Percentiles rank a stretch among this genome's conserved stretches.
phyloP scores from a whole-genome alignment of 495 filamentous ascomycete genomes.

The Aspergillus diversus region DNA sequence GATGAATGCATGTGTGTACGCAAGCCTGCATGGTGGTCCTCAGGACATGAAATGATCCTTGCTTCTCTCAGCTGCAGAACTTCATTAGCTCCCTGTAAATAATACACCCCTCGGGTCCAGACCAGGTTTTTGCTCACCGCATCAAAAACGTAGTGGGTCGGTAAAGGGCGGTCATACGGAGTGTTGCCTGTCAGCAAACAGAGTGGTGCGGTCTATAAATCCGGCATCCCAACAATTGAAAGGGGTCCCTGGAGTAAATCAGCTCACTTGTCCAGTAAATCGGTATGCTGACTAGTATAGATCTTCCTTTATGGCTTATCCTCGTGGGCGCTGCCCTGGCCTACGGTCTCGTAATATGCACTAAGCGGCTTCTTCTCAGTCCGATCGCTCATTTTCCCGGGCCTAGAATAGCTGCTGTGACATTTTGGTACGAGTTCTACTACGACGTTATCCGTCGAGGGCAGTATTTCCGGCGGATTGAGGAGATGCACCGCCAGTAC shows the following conservation, averaged over 20 bases:
- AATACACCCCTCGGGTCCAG: neutral
- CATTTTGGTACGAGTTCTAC: constrained; percentile 15
- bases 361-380: neutral
- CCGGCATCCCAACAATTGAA: neutral
- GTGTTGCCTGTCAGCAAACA: neutral
- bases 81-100: constrained; percentile 3
- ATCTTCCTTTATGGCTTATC: constrained; percentile 4
- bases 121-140: neutral
- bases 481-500: constrained; percentile 10
- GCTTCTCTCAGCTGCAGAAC: neutral
- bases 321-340: neutral
- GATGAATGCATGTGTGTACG: neutral
- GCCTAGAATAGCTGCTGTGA: constrained; percentile 5
- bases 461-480: constrained; percentile 13
- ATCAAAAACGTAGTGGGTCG: neutral
- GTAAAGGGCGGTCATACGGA: neutral
- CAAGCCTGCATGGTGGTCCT: neutral
- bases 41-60: neutral
- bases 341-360: neutral
- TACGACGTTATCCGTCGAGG: constrained; percentile 11
- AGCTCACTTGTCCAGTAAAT: neutral
- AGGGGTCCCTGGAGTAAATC: neutral
- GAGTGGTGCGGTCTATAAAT: neutral
- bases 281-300: neutral
- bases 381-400: constrained; percentile 10